Base-by-base conservation (phyloP, 495 filamentous ascomycete species). In the Penicillium ochrochloron region DNA sequence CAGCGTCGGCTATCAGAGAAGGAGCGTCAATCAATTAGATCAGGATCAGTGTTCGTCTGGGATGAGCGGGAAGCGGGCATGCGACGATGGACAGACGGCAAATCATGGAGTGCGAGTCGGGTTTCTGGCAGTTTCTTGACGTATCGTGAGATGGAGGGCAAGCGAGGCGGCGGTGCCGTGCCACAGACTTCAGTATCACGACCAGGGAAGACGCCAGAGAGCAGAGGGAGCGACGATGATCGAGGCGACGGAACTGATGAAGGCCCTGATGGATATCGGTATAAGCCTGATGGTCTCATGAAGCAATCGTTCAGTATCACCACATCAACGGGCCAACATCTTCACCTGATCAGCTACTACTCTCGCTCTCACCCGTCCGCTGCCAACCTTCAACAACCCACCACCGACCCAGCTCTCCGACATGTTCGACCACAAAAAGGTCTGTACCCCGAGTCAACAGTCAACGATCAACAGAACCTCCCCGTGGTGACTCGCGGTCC, bases 261-360 rank as follows among this genome's bases (percentile, higher is more conserved):
- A 48, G 95, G 94, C 39, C 95, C 91, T 0, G 95, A 99, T 75
- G 95, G 95, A 14, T 99, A 98, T 74, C 86, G 94, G 59, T 99
- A 99, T 78, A 99, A 99, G 80, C 89, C 91, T 2, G 95, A 98
- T 69, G 95, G 95, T 0, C 80, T 99, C 39, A 97, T 97, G 93
- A 99, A 99, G 82, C 95, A 99, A 76, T 98, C 95, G 0, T 99
- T 98, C 83, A 97, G 94, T 80, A 98, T 99, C 73, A 97, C 94
- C 5, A 98, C 94, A 3, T 89, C 90, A 9, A 85, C 83, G 23
- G 90, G 91, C 33, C 92, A 97, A 64, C 96, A 98, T 69, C 85
- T 99, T 6, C 95, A 99, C 74, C 82, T 99, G 42, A 99, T 99
- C 74, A 97, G 94, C 69, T 99, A 99, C 75, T 97, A 92, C 73